These are phyloP conservation scores for Beta vulgaris DNA, from an alignment of 148 eudicot genomes.

Conservation along the genomic window DNA sequence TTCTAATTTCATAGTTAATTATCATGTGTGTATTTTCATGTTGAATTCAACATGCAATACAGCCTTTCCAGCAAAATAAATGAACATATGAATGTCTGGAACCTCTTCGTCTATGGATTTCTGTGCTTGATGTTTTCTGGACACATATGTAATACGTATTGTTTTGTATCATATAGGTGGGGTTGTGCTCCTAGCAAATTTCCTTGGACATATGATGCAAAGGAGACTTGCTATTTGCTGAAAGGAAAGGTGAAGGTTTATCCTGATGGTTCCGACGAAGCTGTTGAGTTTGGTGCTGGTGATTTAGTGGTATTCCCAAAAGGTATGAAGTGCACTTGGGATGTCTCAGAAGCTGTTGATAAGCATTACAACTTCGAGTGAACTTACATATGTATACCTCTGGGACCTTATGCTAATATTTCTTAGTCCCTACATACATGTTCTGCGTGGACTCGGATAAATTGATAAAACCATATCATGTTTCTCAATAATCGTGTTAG, in stretches of 20 bases:
- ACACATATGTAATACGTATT: slow-evolving; percentile 2
- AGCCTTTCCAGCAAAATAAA: not conserved
- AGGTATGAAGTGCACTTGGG: slow-evolving; percentile 99
- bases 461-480: not conserved
- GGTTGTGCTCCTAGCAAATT: slow-evolving; percentile 95
- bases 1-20: not conserved
- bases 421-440: not conserved
- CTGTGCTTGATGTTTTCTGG: not conserved
- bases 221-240: slow-evolving; percentile 80
- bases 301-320: slow-evolving; percentile 88
- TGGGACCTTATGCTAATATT: slow-evolving; percentile 5
- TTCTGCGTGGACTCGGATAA: slow-evolving; percentile 5
- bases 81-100: not conserved
- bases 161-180: slow-evolving; percentile 51
- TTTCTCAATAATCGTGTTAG: slow-evolving; percentile 13
- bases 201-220: slow-evolving; percentile 91
- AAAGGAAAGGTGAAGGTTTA: slow-evolving; percentile 94
- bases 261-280: slow-evolving; percentile 77
- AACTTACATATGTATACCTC: not conserved
- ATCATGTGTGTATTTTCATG: not conserved
- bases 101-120: slow-evolving; percentile 4
- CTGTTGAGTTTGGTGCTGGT: slow-evolving; percentile 86
- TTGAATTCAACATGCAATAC: too few species aligned
- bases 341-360: slow-evolving; percentile 85
- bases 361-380: slow-evolving; percentile 85